Base-by-base conservation (phyloP, 164 flowering plant genomes). In the Sextonia rubra region DNA sequence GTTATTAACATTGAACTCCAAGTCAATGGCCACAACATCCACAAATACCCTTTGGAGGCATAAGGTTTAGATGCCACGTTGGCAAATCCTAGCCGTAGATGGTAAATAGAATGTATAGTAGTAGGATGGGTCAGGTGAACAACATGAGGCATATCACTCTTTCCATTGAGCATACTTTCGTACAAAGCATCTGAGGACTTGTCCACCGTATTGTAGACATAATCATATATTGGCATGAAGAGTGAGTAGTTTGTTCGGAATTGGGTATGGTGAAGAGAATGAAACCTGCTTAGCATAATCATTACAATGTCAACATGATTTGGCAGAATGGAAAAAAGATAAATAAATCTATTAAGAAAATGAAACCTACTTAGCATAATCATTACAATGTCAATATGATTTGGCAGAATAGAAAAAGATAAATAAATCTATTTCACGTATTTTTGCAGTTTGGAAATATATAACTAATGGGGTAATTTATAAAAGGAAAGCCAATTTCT, bases 51-150 rank as follows among this genome's bases (percentile, higher is more conserved):
- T 66, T 82, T 86, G 17, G 88, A 76, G 17, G 75, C 67, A 56
- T 86, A 77, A 9, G 96, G 96, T 20, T 77, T 62, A 1, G 92
- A 83, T 23, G 98, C 94, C 44, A 88, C 71, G 24, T 83, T 75
- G 0, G 93, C 85, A 3, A 90, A 84, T 11, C 92, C 97, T 0
- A 87, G 77, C 26, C 86, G 82, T 3, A 87, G 78, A 71, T 89
- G 93, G 49, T 86, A 91, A 56, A 92, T 80, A 17, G 97, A 89
- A 26, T 88, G 83, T 0, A 88, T 83, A 0, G 87, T 90, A 0
- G 95, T 90, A 11, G 88, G 83, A 73, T 92, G 95, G 0, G 90
- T 92, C 23, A 92, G 73, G 71, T 90, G 86, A 49, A 92, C 90
- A 12, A 86, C 92, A 60, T 89, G 81, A 1, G 86, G 81, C 15